phyloP scores from a whole-genome alignment of 2,329 filamentous ascomycete species.

The Verticillium dahliae region DNA sequence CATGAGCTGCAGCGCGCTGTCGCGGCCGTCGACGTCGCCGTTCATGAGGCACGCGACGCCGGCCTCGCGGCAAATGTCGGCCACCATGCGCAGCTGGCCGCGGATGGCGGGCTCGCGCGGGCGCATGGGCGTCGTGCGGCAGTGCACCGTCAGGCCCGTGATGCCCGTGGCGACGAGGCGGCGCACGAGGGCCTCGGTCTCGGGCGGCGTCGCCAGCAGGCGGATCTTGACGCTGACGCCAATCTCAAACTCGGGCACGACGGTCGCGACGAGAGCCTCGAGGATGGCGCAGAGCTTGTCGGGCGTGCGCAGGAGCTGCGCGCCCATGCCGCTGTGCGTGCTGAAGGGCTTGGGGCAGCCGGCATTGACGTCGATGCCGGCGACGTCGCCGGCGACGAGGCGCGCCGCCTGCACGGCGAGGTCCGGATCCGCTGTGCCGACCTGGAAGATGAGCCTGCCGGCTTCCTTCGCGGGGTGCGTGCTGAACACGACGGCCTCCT shows the following conservation, averaged over 20 bases:
- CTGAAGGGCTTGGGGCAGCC: constrained; percentile 98
- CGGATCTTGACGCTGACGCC: constrained; percentile 97
- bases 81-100: constrained; percentile 79
- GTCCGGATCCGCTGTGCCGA: constrained; percentile 79
- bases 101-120: constrained; percentile 83
- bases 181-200: constrained; percentile 72
- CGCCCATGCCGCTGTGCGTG: constrained; percentile 90
- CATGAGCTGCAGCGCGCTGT: constrained; percentile 65
- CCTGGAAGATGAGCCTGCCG: constrained; percentile 76
- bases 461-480: constrained; percentile 74
- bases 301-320: constrained; percentile 77
- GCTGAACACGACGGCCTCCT: constrained; percentile 72
- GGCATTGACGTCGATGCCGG: constrained; percentile 93
- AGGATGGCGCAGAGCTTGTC: constrained; percentile 81
- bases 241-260: constrained; percentile 72
- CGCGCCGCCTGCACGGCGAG: constrained; percentile 78
- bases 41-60: constrained; percentile 96
- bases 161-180: constrained; percentile 82
- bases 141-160: constrained; percentile 87
- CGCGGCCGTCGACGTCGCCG: constrained; percentile 74
- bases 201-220: constrained; percentile 67
- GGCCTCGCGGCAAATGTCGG: constrained; percentile 68
- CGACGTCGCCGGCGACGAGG: constrained; percentile 79
- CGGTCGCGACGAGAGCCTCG: constrained; percentile 70
- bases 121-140: constrained; percentile 92